phyloP scores from a whole-genome alignment of 1,139 yeast species.

The Fermentozyma sake region DNA sequence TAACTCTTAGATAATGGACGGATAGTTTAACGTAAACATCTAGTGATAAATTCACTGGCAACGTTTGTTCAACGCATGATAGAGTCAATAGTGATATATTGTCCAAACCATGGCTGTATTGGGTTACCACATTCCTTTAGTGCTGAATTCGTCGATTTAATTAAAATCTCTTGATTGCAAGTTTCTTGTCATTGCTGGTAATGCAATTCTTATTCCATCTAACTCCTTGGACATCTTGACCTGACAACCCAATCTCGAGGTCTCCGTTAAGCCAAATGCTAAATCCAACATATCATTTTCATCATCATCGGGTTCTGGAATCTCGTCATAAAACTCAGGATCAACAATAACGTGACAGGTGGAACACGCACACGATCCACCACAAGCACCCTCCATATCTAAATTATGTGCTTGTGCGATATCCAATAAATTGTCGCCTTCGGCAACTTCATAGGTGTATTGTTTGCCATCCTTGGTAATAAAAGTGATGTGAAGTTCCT shows the following conservation, averaged over 20 bases:
- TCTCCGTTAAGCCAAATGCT: conserved; percentile 94
- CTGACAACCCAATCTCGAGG: conserved; percentile 95
- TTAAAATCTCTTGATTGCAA: conserved; percentile 73
- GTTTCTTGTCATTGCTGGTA: conserved; percentile 96
- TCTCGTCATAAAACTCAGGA: conserved; percentile 84
- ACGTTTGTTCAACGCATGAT: too few species aligned
- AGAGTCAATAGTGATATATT: too few species aligned
- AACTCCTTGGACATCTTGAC: conserved; percentile 82
- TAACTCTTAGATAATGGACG: too few species aligned
- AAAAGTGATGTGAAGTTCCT: conserved; percentile 85
- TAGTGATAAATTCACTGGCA: too few species aligned
- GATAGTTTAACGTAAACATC: too few species aligned
- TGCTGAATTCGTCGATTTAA: too few species aligned
- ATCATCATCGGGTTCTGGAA: conserved; percentile 96
- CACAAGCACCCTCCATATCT: conserved; percentile 99
- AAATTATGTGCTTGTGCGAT: conserved; percentile 91
- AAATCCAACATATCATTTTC: conserved; percentile 97
- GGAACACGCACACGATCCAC: conserved; percentile 98
- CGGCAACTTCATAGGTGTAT: conserved; percentile 77
- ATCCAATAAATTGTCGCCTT: conserved; percentile 87
- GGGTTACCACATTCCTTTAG: too few species aligned
- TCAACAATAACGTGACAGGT: conserved; percentile 96
- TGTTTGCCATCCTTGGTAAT: conserved; percentile 90
- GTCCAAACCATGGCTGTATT: too few species aligned
- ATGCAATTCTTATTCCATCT: conserved; percentile 92